A percentile compares a stretch with the other conserved stretches of the same genome.
Conservation (phyloP, 352 stramenopile species). For the Phytophthora foliorum region DNA sequence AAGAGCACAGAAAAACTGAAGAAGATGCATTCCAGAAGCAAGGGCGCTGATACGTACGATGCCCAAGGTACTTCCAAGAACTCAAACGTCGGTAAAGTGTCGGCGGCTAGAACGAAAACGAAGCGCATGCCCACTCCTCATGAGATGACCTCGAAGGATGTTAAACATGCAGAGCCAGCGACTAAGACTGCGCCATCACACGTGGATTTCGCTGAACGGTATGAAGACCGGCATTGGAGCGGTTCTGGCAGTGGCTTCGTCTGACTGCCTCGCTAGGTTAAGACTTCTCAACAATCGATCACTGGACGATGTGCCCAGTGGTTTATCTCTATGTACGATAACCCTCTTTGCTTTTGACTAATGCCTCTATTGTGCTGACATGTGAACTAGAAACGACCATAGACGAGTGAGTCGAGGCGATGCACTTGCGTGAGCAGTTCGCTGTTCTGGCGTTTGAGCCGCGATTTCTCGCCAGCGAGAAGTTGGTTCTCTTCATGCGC, state of each 20-base stretch:
- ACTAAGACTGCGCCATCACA: constrained; percentile 22
- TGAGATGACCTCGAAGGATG: not conserved
- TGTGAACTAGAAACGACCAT: constrained; percentile 70
- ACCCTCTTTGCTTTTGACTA: constrained; percentile 3
- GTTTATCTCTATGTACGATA: constrained; percentile 14
- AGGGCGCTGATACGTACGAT: not conserved
- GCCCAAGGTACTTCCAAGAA: not conserved
- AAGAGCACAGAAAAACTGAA: constrained; percentile 25
- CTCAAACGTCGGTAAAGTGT: not conserved
- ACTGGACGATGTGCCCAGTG: not conserved
- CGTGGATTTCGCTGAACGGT: constrained; percentile 41
- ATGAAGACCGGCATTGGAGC: constrained; percentile 54
- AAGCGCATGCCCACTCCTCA: constrained; percentile 14
- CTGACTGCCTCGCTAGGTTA: constrained; percentile 18
- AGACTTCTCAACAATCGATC: constrained; percentile 13
- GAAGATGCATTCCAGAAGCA: constrained; percentile 19
- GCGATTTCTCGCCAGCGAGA: constrained; percentile 59
- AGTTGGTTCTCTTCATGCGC: constrained; percentile 73
- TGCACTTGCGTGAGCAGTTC: constrained; percentile 79
- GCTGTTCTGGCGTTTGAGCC: constrained; percentile 78
- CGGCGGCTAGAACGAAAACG: constrained; percentile 22
- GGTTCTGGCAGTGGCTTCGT: constrained; percentile 55
- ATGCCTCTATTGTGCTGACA: constrained; percentile 12
- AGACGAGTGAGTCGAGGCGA: constrained; percentile 79
- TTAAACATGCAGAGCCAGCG: constrained; percentile 10